A percentile compares a stretch with the other conserved stretches of the same genome.
Conservation (phyloP, 2,329 filamentous ascomycete species). For the Metarhizium robertsii region DNA sequence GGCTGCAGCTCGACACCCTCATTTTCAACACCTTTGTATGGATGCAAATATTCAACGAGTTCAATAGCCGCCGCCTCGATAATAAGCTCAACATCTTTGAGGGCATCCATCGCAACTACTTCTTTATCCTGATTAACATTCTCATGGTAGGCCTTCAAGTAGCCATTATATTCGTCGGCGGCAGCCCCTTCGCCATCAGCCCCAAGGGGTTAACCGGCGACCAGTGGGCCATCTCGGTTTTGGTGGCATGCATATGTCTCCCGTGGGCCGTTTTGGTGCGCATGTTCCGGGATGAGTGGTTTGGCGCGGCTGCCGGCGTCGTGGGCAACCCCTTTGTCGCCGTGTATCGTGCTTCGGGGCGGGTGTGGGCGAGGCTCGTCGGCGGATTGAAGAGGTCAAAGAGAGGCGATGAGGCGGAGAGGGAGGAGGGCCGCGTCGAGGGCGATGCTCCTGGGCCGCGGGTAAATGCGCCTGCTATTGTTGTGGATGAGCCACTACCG, state of each 20-base stretch:
- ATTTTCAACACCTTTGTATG: conserved; percentile 65
- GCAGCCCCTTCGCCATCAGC: conserved; percentile 60
- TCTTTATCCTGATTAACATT: conserved; percentile 71
- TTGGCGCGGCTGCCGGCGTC: conserved; percentile 7
- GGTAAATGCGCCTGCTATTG: not conserved
- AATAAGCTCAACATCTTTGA: conserved; percentile 86
- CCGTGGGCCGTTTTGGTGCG: conserved; percentile 68
- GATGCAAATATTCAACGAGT: conserved; percentile 64
- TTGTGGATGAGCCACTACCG: not conserved
- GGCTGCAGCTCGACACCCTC: conserved; percentile 41
- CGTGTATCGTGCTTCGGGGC: not conserved
- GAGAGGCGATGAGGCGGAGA: not conserved
- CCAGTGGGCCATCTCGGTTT: conserved; percentile 78
- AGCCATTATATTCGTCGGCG: conserved; percentile 77
- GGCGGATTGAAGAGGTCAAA: not conserved
- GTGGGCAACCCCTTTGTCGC: conserved; percentile 3
- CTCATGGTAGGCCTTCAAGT: conserved; percentile 79
- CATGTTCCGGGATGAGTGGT: conserved; percentile 56
- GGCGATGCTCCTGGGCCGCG: too few relatives aligned
- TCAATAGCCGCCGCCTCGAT: conserved; percentile 42
- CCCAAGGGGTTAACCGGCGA: conserved; percentile 44
- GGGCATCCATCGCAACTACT: conserved; percentile 66
- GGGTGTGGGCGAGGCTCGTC: not conserved
- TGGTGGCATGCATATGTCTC: conserved; percentile 66
- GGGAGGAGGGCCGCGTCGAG: not conserved